Conservation (phyloP, 2,329 filamentous ascomycete genomes). For the Graphilbum ipis-grandicollis region DNA sequence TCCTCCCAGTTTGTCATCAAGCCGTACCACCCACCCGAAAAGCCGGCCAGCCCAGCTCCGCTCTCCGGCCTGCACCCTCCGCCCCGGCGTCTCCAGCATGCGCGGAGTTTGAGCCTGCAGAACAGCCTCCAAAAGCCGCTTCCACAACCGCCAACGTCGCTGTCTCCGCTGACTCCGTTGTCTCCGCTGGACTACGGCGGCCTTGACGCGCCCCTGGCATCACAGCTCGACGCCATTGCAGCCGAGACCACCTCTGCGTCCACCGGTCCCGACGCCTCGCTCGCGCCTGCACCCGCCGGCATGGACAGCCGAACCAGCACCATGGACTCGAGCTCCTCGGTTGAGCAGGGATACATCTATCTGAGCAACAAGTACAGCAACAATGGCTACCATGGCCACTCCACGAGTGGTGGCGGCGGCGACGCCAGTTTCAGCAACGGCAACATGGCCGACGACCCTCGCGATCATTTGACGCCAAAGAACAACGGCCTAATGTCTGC, state of each 20-base stretch:
- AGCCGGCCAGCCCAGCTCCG: constrained; percentile 13
- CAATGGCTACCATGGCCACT: not conserved
- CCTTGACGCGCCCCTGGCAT: constrained; percentile 15
- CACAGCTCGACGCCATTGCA: constrained; percentile 5
- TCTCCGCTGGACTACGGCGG: constrained; percentile 7
- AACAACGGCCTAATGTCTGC: not conserved
- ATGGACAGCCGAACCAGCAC: constrained; percentile 26
- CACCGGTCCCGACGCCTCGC: constrained; percentile 1
- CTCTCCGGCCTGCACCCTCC: constrained; percentile 9
- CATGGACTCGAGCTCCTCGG: constrained; percentile 29
- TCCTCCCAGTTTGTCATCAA: constrained; percentile 17
- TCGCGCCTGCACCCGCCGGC: constrained; percentile 12
- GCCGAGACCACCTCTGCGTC: constrained; percentile 14
- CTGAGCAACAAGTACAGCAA: not conserved
- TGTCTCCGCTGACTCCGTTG: constrained; percentile 12
- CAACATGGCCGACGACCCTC: constrained; percentile 30
- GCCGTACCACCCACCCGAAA: constrained; percentile 13
- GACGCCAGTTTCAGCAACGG: constrained; percentile 26
- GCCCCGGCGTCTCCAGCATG: constrained; percentile 25
- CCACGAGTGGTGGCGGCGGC: constrained; percentile 9
- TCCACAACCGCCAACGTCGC: constrained; percentile 25
- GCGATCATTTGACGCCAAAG: constrained; percentile 12
- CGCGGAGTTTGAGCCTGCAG: constrained; percentile 33
- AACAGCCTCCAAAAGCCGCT: constrained; percentile 40
- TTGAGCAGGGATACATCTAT: constrained; percentile 14